Evolutionary conservation across 768 basidiomycete species (phyloP), one percentile per base, ranked within the genome.

Genomic region (Trametes villosa): DNA sequence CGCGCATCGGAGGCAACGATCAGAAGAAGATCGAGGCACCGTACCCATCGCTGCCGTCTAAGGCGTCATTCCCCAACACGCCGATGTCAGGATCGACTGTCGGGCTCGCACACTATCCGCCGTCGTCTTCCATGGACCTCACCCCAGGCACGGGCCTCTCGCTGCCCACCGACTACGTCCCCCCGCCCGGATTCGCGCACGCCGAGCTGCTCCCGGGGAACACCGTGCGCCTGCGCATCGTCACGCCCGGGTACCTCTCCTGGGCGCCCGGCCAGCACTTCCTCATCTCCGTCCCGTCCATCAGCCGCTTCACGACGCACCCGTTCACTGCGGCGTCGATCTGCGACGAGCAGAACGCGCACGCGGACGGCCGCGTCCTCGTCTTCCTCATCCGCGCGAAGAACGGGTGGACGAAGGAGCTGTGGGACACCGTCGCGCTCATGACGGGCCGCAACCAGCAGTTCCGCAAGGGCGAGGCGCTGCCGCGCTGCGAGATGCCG

Each of bases 191-290:
- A 2, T 90, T 83, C 72, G 88, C 83, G 1, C 82, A 87, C 46
- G 86, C 83, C 1, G 86, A 89, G 63, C 75, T 91, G 9, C 76
- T 92, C 18, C 84, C 91, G 0, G 91, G 91, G 9, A 78, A 81
- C 3, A 89, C 87, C 5, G 73, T 92, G 18, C 86, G 91, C 42
- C 70, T 92, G n/a, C 84, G 86, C 0, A 74, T 91, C 40, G 75
- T 84, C 55, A 78, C 87, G 0, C 80, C 86, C 0, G 79, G 81
- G 2, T 80, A 79, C 50, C 70, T 88, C 49, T 71, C 78, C 0
- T 92, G 91, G 91, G 80, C 84, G 1, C 85, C 91, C 2, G 91
- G 91, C n/a, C 91, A 92, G 71, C 87, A 90, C 71, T 85, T 92
- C 66, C 78, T 88, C 24, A 77, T 93, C 60, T 83, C 78, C 52